Evolutionary conservation across 208 protist genomes (phyloP).

Genomic region (Chromosphaera perkinsii): DNA sequence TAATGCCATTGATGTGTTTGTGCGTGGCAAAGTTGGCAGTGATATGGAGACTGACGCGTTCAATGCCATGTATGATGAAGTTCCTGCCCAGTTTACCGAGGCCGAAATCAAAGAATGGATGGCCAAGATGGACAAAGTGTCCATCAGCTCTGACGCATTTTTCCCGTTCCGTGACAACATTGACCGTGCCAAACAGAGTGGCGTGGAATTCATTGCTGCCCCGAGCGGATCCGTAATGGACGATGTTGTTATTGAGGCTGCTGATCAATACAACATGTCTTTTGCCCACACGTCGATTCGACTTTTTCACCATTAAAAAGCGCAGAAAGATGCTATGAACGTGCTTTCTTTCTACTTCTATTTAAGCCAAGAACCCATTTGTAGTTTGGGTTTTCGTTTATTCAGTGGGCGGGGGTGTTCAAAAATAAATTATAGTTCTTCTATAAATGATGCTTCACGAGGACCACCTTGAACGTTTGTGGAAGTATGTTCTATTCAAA

Average conservation of each 20-base stretch:
- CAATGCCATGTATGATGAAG: conserved; percentile 24
- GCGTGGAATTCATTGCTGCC: conserved; percentile 30
- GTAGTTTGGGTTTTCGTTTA: no score
- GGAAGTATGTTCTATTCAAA: no score
- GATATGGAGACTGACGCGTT: conserved; percentile 24
- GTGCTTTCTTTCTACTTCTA: no score
- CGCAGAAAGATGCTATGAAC: no score
- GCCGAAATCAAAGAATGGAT: conserved; percentile 18
- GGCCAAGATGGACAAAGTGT: conserved; percentile 26
- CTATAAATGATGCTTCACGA: no score
- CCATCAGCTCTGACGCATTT: conserved; percentile 60
- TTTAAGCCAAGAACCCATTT: no score
- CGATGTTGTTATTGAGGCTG: conserved; percentile 44
- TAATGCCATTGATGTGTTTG: conserved; percentile 48
- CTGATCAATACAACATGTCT: conserved; percentile 54
- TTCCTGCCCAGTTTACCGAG: conserved; percentile 23
- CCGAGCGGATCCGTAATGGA: conserved; percentile 41
- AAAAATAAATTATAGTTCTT: no score
- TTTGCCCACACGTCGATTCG: conserved; percentile 48
- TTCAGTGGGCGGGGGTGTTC: no score
- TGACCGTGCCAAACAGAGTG: conserved; percentile 39
- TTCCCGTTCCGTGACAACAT: conserved; percentile 69
- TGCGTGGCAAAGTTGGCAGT: conserved; percentile 27
- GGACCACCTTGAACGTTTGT: no score
- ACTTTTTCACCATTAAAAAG: conserved; percentile 65